Conservation (phyloP, 805 yeast species). For the Nakazawaea peltata region DNA sequence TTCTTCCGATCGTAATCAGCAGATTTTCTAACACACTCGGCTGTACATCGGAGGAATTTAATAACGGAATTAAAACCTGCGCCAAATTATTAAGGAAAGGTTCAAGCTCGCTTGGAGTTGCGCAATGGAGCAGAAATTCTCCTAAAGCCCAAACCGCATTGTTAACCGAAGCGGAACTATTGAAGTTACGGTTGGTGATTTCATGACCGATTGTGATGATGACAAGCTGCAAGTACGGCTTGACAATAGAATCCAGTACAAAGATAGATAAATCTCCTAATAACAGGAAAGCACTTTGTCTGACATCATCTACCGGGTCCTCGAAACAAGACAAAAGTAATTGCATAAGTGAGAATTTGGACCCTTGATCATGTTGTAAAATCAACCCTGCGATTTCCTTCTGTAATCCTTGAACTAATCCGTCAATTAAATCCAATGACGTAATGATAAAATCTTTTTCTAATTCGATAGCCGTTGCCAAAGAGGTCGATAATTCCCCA, state of each 20-base stretch:
- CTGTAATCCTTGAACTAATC: constrained; percentile 84
- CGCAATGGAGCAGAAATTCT: constrained; percentile 61
- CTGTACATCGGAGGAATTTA: constrained; percentile 45
- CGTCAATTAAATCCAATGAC: constrained; percentile 84
- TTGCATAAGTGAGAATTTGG: constrained; percentile 37
- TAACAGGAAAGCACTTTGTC: constrained; percentile 86
- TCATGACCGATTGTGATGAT: constrained; percentile 65
- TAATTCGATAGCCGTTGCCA: constrained; percentile 43
- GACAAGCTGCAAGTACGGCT: constrained; percentile 41
- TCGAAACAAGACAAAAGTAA: constrained; percentile 62
- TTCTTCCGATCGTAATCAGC: constrained; percentile 82
- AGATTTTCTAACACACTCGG: constrained; percentile 75
- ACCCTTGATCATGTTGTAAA: constrained; percentile 18
- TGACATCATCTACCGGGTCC: constrained; percentile 77
- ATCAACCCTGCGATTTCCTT: constrained; percentile 51
- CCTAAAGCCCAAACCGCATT: constrained; percentile 95
- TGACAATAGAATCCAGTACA: constrained; percentile 36
- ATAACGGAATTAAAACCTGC: constrained; percentile 48
- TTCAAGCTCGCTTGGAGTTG: constrained; percentile 31
- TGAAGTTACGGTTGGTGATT: constrained; percentile 42
- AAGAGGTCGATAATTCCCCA: constrained; percentile 16
- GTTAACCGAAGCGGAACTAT: constrained; percentile 59
- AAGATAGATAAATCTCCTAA: constrained; percentile 81
- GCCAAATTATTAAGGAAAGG: constrained; percentile 50
- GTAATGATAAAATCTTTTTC: constrained; percentile 90